These are phyloP conservation scores for Vitis hybrid DNA, from an alignment of 177 flowering plant species.

Conservation along the genomic window DNA sequence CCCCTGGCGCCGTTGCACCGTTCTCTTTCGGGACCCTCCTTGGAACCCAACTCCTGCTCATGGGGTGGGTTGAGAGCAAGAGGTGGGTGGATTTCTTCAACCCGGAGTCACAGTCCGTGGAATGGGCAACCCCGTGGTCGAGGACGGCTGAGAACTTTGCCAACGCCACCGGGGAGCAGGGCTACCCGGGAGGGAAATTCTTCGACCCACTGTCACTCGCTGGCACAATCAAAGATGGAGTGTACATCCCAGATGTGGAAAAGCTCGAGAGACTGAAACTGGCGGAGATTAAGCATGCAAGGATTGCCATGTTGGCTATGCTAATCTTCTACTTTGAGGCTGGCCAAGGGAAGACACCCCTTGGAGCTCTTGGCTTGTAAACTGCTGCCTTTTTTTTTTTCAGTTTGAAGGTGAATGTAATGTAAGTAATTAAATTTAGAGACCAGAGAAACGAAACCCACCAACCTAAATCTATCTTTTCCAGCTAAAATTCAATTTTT, in stretches of 20 bases:
- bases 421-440: too few species aligned
- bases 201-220: constrained; percentile 81
- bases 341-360: constrained; percentile 97
- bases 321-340: constrained; percentile 95
- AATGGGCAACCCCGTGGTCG: constrained; percentile 99
- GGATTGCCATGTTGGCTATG: constrained; percentile 96
- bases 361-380: constrained; percentile 87
- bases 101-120: constrained; percentile 94
- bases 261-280: constrained; percentile 87
- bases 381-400: not conserved
- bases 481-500: too few species aligned
- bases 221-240: constrained; percentile 66
- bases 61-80: constrained; percentile 99
- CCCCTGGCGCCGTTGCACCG: constrained; percentile 89
- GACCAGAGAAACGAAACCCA: too few species aligned
- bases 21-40: constrained; percentile 89
- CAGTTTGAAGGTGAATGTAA: not conserved
- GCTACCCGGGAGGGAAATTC: constrained; percentile 95
- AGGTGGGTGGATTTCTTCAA: constrained; percentile 98
- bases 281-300: constrained; percentile 93
- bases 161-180: constrained; percentile 89
- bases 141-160: constrained; percentile 82
- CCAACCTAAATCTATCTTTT: too few species aligned
- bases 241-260: constrained; percentile 74
- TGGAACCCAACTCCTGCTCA: constrained; percentile 93